These are phyloP conservation scores for Globisporangium uncinulatum DNA, from an alignment of 352 stramenopile species.

Conservation along the genomic window DNA sequence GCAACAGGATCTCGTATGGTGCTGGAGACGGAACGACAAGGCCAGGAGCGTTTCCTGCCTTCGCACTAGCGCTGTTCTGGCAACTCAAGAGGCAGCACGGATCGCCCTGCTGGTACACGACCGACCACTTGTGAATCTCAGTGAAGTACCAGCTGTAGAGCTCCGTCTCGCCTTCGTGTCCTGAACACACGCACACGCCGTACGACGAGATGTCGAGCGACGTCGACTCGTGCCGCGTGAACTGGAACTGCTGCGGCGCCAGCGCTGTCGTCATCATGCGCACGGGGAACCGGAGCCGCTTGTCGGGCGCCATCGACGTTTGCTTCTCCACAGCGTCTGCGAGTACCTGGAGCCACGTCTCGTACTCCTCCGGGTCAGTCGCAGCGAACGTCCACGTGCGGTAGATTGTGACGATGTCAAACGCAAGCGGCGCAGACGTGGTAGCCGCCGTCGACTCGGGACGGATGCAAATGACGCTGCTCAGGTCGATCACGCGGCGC, in stretches of 20 bases:
- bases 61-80: conserved; percentile 9
- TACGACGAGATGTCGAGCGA: conserved; percentile 52
- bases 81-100: conserved; percentile 62
- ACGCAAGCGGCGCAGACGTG: conserved; percentile 25
- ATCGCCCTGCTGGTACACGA: conserved; percentile 45
- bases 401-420: conserved; percentile 73
- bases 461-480: conserved; percentile 56
- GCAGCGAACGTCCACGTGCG: conserved; percentile 69
- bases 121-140: conserved; percentile 72
- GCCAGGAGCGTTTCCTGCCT: background rate
- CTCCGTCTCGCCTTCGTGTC: conserved; percentile 34
- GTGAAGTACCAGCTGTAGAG: conserved; percentile 77
- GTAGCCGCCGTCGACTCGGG: conserved; percentile 29
- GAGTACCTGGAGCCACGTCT: conserved; percentile 52
- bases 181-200: conserved; percentile 45
- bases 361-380: conserved; percentile 37
- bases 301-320: conserved; percentile 46
- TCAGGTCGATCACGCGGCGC: conserved; percentile 60
- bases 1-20: conserved; percentile 46
- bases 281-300: conserved; percentile 39
- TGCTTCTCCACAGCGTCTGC: conserved; percentile 50
- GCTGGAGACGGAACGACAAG: conserved; percentile 5
- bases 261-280: conserved; percentile 33
- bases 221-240: conserved; percentile 34
- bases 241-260: conserved; percentile 19